phyloP scores from a whole-genome alignment of 2,329 filamentous ascomycete genomes.

The Phyllosticta citrichinensis region DNA sequence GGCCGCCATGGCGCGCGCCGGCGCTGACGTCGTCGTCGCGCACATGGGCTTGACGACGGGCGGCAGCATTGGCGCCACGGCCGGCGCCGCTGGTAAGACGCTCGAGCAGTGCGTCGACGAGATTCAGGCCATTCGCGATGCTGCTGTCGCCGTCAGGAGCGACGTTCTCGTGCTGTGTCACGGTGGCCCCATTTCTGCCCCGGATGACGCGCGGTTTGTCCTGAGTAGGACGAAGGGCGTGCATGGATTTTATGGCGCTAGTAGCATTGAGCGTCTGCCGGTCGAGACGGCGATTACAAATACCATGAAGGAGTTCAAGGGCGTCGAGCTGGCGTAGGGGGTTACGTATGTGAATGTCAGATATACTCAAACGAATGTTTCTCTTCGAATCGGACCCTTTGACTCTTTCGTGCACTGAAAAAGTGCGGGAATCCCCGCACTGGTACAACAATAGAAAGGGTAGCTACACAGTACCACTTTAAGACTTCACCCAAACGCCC shows the following conservation, averaged over 20 bases:
- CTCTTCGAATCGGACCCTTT: too few relatives aligned
- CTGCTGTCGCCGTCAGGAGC: slow-evolving; percentile 43
- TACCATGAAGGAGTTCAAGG: slow-evolving; percentile 47
- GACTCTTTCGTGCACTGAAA: too few relatives aligned
- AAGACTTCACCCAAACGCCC: too few relatives aligned
- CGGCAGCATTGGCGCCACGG: slow-evolving; percentile 54
- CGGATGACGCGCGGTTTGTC: slow-evolving; percentile 54
- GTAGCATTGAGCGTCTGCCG: slow-evolving; percentile 58
- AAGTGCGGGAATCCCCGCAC: too few relatives aligned
- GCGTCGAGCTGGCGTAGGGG: slow-evolving; percentile 8
- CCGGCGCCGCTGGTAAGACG: slow-evolving; percentile 47
- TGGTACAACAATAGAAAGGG: too few relatives aligned
- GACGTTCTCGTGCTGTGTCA: slow-evolving; percentile 61
- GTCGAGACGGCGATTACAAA: slow-evolving; percentile 56
- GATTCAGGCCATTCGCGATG: slow-evolving; percentile 55
- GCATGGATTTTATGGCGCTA: slow-evolving; percentile 65
- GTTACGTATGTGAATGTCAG: background rate
- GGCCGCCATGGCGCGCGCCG: slow-evolving; percentile 51
- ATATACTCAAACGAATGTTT: too few relatives aligned
- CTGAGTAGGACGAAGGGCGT: slow-evolving; percentile 50
- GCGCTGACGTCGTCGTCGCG: slow-evolving; percentile 57
- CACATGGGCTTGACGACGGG: slow-evolving; percentile 59
- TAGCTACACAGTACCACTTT: too few relatives aligned
- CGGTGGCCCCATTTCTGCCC: slow-evolving; percentile 56
- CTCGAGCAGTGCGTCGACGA: slow-evolving; percentile 54